Evolutionary conservation across 2,329 filamentous ascomycete genomes (phyloP), one percentile per base, ranked within the genome.

Genomic region (Ascochyta fabae): DNA sequence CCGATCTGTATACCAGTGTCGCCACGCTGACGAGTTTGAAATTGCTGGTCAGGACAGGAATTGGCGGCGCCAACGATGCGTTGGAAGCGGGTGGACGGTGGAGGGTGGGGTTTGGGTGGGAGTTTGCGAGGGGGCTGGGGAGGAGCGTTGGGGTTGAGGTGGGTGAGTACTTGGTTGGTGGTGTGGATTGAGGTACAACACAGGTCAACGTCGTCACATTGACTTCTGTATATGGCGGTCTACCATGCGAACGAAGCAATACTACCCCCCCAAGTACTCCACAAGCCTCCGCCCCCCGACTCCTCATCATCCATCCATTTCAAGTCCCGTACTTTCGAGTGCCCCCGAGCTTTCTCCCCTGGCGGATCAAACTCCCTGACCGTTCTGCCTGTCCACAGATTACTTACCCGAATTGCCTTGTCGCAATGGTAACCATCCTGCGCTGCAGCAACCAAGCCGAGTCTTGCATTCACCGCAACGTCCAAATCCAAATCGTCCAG

Each of bases 81-180:
- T 79, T 92, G 67, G 90, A 94, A 70, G 79, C 86, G 0, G 85
- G 85, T 0, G 86, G 85, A 5, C 88, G 89, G 74, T 95, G 90
- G 89, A 85, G 88, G 67, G 88, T 93, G 9, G 91, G 90, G 64
- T 86, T 91, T 53, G 86, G 87, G 1, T 93, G 89, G 89, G 91
- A 95, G 68, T 86, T 89, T 59, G 85, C 90, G 6, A 80, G 88
- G 57, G 83, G 82, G 3, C 77, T 95, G 60, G 91, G 89, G 26
- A 79, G 91, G 68, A 88, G 85, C 68, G 84, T 95, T 47, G 88
- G 88, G 2, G 82, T 95, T n/a, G 90, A 92, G 72, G 82, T 92
- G 12, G 87, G 90, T 59, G 90, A 94, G 71, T 93, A 69, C 66
- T 39, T 75, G 6, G 71, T 74, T 44, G 73, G 73, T 3, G 73